phyloP scores from a whole-genome alignment of 495 filamentous ascomycete genomes.

The Neurospora africana region DNA sequence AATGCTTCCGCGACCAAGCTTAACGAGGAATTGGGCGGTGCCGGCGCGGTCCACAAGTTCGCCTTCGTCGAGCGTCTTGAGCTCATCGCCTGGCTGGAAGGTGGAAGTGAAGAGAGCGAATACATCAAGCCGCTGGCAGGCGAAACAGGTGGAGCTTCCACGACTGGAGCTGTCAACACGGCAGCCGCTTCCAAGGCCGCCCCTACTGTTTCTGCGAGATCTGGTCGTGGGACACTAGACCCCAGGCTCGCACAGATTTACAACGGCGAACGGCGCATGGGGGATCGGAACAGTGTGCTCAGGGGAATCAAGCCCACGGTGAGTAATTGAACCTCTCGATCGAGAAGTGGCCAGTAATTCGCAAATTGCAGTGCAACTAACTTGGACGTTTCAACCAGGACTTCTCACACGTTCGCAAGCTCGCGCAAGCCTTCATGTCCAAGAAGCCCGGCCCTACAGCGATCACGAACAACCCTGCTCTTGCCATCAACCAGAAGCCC shows the following conservation, averaged over 20 bases:
- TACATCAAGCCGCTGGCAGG: slow-evolving; percentile 76
- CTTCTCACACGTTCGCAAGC: slow-evolving; percentile 88
- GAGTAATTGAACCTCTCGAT: slow-evolving; percentile 20
- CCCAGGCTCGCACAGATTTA: slow-evolving; percentile 80
- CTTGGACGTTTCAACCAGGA: slow-evolving; percentile 46
- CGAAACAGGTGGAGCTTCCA: slow-evolving; percentile 41
- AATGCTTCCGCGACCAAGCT: slow-evolving; percentile 70
- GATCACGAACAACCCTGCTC: slow-evolving; percentile 27
- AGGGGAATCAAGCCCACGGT: slow-evolving; percentile 86
- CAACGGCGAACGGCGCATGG: slow-evolving; percentile 78
- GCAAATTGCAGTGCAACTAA: not conserved
- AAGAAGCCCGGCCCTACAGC: slow-evolving; percentile 37
- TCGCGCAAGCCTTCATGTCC: slow-evolving; percentile 66
- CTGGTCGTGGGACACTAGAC: slow-evolving; percentile 57
- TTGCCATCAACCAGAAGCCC: slow-evolving; percentile 39
- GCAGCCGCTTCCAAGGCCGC: slow-evolving; percentile 39
- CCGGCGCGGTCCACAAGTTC: slow-evolving; percentile 63
- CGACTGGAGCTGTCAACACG: slow-evolving; percentile 31
- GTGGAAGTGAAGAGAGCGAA: slow-evolving; percentile 78
- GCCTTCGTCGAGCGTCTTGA: slow-evolving; percentile 85
- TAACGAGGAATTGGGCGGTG: slow-evolving; percentile 63
- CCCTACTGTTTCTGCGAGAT: slow-evolving; percentile 36
- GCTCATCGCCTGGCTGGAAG: slow-evolving; percentile 83
- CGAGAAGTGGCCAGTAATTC: not conserved
- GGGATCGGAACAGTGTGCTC: slow-evolving; percentile 81